Conservation (phyloP, 2,329 filamentous ascomycete genomes). For the Neofusicoccum laricinum region DNA sequence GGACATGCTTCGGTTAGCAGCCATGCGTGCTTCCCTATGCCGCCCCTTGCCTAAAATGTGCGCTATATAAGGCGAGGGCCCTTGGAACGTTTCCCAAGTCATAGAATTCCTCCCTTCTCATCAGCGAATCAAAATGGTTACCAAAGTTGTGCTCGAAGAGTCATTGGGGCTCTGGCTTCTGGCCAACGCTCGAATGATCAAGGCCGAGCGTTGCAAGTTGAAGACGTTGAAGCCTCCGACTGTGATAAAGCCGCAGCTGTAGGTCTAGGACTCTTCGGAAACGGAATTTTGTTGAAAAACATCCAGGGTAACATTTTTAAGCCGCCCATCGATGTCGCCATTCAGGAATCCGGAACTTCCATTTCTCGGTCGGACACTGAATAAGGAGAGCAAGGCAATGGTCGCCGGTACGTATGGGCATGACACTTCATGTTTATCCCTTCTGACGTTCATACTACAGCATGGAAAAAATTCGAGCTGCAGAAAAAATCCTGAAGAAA, state of each 20-base stretch:
- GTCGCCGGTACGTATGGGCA: not conserved
- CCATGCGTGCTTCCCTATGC: not conserved
- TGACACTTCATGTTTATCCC: too few species aligned
- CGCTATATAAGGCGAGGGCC: not conserved
- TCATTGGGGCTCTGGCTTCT: not conserved
- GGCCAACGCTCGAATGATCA: not conserved
- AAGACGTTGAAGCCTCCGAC: not conserved
- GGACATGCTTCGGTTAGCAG: not conserved
- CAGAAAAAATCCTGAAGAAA: not conserved
- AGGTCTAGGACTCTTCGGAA: not conserved
- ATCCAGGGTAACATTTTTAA: not conserved
- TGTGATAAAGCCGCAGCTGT: not conserved
- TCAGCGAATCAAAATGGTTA: not conserved
- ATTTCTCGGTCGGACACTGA: not conserved
- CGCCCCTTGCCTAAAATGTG: not conserved
- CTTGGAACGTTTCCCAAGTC: not conserved
- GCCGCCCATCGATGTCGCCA: not conserved
- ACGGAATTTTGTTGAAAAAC: not conserved
- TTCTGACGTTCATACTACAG: not conserved
- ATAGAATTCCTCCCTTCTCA: not conserved
- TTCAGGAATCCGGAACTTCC: slow-evolving; percentile 2
- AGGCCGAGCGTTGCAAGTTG: slow-evolving; percentile 5
- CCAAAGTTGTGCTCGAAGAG: not conserved
- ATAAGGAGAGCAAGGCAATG: not conserved
- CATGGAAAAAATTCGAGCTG: not conserved